phyloP scores from a whole-genome alignment of 75 land plant genomes.

The Adiantum capillusveneris region DNA sequence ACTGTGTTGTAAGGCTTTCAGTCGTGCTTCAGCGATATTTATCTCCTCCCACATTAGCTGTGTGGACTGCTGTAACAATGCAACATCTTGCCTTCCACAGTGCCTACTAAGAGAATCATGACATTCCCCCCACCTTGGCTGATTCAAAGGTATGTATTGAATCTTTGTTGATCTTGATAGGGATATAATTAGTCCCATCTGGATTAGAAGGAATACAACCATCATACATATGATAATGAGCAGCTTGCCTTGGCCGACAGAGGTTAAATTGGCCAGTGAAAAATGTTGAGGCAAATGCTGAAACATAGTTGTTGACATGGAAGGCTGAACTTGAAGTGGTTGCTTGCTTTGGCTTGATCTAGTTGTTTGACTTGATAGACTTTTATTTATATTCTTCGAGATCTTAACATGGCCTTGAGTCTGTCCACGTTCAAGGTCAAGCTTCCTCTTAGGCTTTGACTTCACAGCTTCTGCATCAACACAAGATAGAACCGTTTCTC shows the following conservation, averaged over 20 bases:
- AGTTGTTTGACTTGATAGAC: neutral
- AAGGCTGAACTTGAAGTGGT: neutral
- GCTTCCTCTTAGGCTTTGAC: neutral
- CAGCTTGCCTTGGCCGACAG: neutral
- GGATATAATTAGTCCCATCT: slow-evolving; percentile 53
- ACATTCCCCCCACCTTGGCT: neutral
- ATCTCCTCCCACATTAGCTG: slow-evolving; percentile 56
- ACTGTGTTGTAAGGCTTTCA: slow-evolving; percentile 56
- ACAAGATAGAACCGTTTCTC: no score
- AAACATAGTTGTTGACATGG: neutral
- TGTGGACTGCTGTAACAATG: slow-evolving; percentile 52
- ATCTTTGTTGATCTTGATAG: slow-evolving; percentile 41
- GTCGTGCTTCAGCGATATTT: slow-evolving; percentile 48
- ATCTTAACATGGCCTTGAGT: neutral
- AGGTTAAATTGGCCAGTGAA: neutral
- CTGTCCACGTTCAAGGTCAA: neutral
- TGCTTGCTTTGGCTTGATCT: no score
- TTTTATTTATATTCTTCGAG: neutral
- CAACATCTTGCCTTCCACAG: slow-evolving; percentile 11
- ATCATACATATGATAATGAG: neutral
- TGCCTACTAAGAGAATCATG: slow-evolving; percentile 7
- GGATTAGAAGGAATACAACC: slow-evolving; percentile 11
- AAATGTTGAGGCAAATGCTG: neutral
- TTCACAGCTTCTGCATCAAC: neutral
- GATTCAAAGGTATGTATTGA: slow-evolving; percentile 30